Percentiles rank a stretch among this genome's conserved stretches.
These are phyloP conservation scores for Cymbopogon citratus DNA, from an alignment of 176 grass and related monocot species.

Conservation along the genomic window DNA sequence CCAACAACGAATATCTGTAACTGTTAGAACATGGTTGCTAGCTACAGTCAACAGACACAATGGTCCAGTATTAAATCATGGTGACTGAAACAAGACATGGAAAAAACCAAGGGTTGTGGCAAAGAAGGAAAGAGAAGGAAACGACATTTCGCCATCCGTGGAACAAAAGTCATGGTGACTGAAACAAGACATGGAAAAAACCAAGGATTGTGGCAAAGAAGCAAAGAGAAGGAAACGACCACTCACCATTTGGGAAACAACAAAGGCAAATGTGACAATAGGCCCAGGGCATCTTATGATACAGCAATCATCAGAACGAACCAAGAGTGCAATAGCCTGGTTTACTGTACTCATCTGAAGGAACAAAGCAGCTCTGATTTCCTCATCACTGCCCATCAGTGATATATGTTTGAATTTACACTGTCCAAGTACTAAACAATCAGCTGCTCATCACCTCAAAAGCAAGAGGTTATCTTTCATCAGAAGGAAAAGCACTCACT, in stretches of 20 bases:
- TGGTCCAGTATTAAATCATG: conserved; percentile 6
- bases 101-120: background rate
- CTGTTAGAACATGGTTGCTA: background rate
- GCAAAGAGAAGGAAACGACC: background rate
- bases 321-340: conserved; percentile 35
- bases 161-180: conserved; percentile 5
- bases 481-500: conserved; percentile 24
- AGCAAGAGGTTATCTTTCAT: background rate
- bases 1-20: background rate
- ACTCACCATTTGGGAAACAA: conserved; percentile 35
- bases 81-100: background rate
- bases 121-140: background rate
- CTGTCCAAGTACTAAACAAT: conserved; percentile 26
- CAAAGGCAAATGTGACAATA: conserved; percentile 14
- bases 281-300: conserved; percentile 18
- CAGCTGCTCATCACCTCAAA: background rate
- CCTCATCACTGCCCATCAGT: conserved; percentile 24
- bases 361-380: conserved; percentile 36
- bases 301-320: conserved; percentile 21
- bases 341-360: conserved; percentile 38
- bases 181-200: background rate
- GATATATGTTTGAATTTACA: conserved; percentile 10
- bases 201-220: background rate
- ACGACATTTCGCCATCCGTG: conserved; percentile 14
- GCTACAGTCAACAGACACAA: background rate